A percentile compares a stretch with the other conserved stretches of the same genome.
Conservation (phyloP, 352 stramenopile genomes). For the Globisporangium echinulatum region DNA sequence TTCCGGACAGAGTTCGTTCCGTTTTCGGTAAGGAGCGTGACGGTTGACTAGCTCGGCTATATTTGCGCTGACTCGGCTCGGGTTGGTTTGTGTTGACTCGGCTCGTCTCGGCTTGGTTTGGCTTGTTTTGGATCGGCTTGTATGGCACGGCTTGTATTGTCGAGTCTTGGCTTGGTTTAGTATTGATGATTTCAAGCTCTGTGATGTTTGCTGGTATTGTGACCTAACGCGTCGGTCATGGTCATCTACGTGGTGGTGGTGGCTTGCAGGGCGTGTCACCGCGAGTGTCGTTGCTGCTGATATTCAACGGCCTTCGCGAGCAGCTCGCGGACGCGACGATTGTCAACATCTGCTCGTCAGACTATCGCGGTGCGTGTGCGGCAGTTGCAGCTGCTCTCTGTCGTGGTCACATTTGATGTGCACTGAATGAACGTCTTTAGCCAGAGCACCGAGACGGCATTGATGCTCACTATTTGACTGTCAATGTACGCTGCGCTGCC, state of each 20-base stretch:
- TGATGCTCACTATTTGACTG: no score
- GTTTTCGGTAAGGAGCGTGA: conserved; percentile 42
- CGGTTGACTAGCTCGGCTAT: no score
- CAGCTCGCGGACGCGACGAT: conserved; percentile 46
- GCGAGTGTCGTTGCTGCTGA: conserved; percentile 45
- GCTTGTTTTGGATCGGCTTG: not conserved
- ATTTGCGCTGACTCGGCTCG: no score
- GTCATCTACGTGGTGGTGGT: not conserved
- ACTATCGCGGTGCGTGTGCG: conserved; percentile 50
- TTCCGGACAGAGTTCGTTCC: conserved; percentile 61
- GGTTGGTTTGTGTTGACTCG: no score
- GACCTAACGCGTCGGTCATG: not conserved
- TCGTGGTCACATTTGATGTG: no score
- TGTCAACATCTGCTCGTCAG: conserved; percentile 47
- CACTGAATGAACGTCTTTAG: no score
- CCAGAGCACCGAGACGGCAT: no score
- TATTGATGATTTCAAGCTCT: not conserved
- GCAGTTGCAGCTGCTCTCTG: no score
- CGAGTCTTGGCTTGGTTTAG: no score
- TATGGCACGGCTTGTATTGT: no score
- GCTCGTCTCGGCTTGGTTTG: conserved; percentile 1
- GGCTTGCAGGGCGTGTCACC: conserved; percentile 40
- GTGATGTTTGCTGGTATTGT: not conserved
- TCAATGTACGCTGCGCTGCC: no score
- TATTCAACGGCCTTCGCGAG: conserved; percentile 36